Evolutionary conservation across 176 grass and related monocot species (phyloP), one percentile per base, ranked within the genome.

Genomic region (Rhynchospora tenuis): DNA sequence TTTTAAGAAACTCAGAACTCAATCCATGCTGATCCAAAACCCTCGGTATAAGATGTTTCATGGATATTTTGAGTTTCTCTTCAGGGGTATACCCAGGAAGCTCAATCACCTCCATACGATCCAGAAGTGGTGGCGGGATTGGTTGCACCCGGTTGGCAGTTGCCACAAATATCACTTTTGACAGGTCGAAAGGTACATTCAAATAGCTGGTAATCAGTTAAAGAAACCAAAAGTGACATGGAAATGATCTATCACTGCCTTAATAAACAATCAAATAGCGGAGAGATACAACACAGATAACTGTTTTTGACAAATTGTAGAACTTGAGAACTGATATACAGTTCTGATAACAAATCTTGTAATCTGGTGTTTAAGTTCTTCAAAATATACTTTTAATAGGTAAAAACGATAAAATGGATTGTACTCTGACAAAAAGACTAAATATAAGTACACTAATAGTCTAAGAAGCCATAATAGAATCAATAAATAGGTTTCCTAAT

Each of bases 71-170:
- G 73, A 99, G 85, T 80, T 99, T 99, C 78, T 99, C 96, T 83
- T 99, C 96, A 57, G 91, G 96, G 8, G 96, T 93, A 84, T 99
- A 99, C 17, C 96, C 96, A 89, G 93, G 96, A 71, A 99, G 85
- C 80, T 99, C 96, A 81, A 99, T 99, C 47, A 99, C 85, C 85
- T 99, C 96, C 96, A 99, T 99, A 38, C 96, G 90, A 84, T 99
- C 96, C 80, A 99, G 89, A 59, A 99, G 81, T 71, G 96, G 86
- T 68, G 93, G 93, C 9, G 96, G 93, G 50, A 99, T 99, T 68
- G 96, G 96, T 64, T 95, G 96, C 88, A 89, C 84, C 56, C 89
- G 90, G 71, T 99, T 99, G 58, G 96, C 96, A 87, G 93, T 99
- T 85, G 96, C 84, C 91, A 99, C 93, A 88, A 99, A 99, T 78